phyloP scores from a whole-genome alignment of 2,329 filamentous ascomycete genomes.

The Penicillium verrucosum region DNA sequence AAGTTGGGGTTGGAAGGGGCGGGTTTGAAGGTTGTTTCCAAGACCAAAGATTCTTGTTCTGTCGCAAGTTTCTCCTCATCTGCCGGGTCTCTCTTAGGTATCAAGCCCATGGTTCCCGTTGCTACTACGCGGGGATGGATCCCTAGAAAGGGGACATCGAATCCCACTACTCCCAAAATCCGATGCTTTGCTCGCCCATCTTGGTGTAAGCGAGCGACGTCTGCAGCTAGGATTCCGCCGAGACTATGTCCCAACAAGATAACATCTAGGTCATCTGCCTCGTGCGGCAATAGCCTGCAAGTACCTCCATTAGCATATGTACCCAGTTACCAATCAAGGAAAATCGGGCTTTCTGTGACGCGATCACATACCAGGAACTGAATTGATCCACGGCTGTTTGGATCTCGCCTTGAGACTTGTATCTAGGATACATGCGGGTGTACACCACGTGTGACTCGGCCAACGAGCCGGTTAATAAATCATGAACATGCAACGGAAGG shows the following conservation, averaged over 20 bases:
- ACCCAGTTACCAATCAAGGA: background rate
- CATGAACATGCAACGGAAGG: slow-evolving; percentile 84
- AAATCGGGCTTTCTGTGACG: background rate
- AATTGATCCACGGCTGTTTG: slow-evolving; percentile 76
- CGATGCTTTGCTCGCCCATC: slow-evolving; percentile 55
- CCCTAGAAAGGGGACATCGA: slow-evolving; percentile 83
- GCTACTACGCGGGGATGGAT: slow-evolving; percentile 84
- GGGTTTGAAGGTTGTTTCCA: slow-evolving; percentile 21
- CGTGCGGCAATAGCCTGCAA: slow-evolving; percentile 68
- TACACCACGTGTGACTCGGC: slow-evolving; percentile 74
- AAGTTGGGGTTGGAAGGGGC: slow-evolving; percentile 57
- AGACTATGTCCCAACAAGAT: slow-evolving; percentile 85
- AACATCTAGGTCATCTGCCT: slow-evolving; percentile 70
- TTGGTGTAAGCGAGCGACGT: slow-evolving; percentile 63
- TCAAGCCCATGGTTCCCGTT: slow-evolving; percentile 77
- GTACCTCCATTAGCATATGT: background rate
- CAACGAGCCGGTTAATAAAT: slow-evolving; percentile 64
- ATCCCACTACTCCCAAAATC: slow-evolving; percentile 74
- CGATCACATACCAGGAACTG: slow-evolving; percentile 61
- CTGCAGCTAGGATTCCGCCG: slow-evolving; percentile 78
- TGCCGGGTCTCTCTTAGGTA: slow-evolving; percentile 40
- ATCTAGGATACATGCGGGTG: slow-evolving; percentile 61
- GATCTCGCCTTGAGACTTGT: slow-evolving; percentile 45
- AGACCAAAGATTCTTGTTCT: slow-evolving; percentile 19
- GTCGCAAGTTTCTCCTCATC: slow-evolving; percentile 17